phyloP scores from a whole-genome alignment of 345 rosid genomes.

The Euclidium syriacum region DNA sequence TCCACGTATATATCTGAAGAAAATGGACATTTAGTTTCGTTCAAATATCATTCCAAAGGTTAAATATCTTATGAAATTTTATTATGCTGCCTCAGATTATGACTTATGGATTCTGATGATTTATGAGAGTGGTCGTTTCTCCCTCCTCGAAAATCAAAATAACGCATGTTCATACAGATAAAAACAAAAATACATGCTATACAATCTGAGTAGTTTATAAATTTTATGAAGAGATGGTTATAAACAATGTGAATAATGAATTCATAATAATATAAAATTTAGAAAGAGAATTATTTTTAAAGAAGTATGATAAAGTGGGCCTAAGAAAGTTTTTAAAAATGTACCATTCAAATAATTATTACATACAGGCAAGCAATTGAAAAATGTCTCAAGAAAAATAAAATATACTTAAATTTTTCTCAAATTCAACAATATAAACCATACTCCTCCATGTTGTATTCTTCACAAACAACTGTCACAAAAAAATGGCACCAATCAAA shows the following conservation, averaged over 20 bases:
- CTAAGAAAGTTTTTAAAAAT: constrained; percentile 1
- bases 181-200: not conserved
- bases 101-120: not conserved
- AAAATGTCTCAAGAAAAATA: not conserved
- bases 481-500: constrained; percentile 25
- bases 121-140: constrained; percentile 17
- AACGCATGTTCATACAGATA: constrained; percentile 5
- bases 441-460: not conserved
- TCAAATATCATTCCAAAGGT: not conserved
- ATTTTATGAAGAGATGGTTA: no score
- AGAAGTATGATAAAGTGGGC: constrained; percentile 10
- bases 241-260: not conserved
- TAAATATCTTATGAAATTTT: not conserved
- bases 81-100: not conserved
- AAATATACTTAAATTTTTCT: not conserved
- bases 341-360: not conserved
- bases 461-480: constrained; percentile 8
- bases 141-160: constrained; percentile 2
- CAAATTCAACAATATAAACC: constrained; percentile 17
- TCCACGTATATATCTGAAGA: not conserved
- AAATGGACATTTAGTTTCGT: not conserved
- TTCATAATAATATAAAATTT: not conserved
- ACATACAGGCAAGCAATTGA: constrained; percentile 8
- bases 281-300: not conserved
- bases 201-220: not conserved